These are phyloP conservation scores for Suillus variegatus DNA, from an alignment of 768 basidiomycete genomes.

Conservation along the genomic window DNA sequence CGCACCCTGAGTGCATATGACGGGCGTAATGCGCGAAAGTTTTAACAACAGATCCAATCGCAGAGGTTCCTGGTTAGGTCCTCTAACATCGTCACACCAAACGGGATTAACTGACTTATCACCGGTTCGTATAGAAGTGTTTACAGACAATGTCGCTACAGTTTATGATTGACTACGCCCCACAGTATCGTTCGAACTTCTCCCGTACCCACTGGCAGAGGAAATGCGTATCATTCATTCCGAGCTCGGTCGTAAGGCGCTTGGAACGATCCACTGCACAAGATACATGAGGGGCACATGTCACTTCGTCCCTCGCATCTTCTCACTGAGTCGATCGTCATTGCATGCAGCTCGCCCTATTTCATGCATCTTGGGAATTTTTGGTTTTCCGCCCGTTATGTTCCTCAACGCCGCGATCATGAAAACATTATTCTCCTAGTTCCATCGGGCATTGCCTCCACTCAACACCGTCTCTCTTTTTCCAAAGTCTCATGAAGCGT, in stretches of 20 bases:
- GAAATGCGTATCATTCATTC: constrained; percentile 1
- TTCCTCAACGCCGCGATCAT: constrained; percentile 32
- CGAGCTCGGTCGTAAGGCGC: constrained; percentile 20
- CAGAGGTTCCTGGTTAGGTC: background rate
- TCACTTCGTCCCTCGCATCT: constrained; percentile 31
- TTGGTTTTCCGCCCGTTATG: constrained; percentile 26
- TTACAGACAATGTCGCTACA: background rate
- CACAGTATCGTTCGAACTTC: constrained; percentile 1
- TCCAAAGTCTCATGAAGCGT: constrained; percentile 4
- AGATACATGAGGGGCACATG: constrained; percentile 41
- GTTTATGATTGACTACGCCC: constrained; percentile 1
- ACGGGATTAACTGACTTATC: background rate
- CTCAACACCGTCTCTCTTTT: constrained; percentile 21
- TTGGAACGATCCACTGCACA: constrained; percentile 33
- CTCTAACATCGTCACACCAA: background rate
- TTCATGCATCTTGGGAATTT: constrained; percentile 30
- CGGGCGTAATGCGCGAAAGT: constrained; percentile 5
- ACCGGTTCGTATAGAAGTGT: background rate
- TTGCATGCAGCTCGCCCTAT: constrained; percentile 34
- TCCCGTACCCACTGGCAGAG: background rate
- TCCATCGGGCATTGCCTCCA: constrained; percentile 32
- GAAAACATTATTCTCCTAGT: constrained; percentile 25
- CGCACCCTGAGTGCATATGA: constrained; percentile 2
- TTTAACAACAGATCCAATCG: constrained; percentile 6
- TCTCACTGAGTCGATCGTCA: constrained; percentile 35